Percentiles rank a stretch among this genome's conserved stretches.
Evolutionary conservation across 257 asterid genomes (phyloP).

Genomic region (Solanum commersonii): DNA sequence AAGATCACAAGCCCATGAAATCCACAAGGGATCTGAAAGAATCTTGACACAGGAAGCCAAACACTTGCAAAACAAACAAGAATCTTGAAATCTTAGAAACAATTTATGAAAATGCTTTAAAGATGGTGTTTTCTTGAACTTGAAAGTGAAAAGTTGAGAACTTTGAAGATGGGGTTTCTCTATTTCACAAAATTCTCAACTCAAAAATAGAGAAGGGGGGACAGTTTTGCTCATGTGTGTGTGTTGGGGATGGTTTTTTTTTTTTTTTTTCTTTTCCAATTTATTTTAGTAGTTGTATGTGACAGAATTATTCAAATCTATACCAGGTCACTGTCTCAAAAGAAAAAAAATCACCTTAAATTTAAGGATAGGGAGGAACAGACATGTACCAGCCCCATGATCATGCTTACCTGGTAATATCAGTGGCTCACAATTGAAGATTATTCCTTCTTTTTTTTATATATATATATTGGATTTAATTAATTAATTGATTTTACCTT

Average conservation of each 20-base stretch:
- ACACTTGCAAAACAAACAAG: not conserved
- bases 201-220: not conserved
- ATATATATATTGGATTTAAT: not conserved
- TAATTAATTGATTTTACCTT: not conserved
- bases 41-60: not conserved
- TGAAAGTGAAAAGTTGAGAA: not conserved
- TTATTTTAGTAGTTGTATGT: not conserved
- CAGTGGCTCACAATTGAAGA: not conserved
- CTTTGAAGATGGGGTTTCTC: constrained; percentile 1
- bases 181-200: not conserved
- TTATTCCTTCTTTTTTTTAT: too few relatives aligned
- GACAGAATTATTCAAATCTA: constrained; percentile 14
- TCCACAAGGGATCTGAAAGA: constrained; percentile 26
- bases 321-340: constrained; percentile 12
- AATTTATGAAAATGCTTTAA: not conserved
- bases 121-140: not conserved
- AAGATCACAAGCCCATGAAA: constrained; percentile 24
- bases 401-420: not conserved
- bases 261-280: not conserved
- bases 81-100: not conserved
- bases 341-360: not conserved
- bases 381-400: not conserved
- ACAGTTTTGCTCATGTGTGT: not conserved
- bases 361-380: not conserved
- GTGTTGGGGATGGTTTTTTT: not conserved